A percentile compares a stretch with the other conserved stretches of the same genome.
These are phyloP conservation scores for Haematococcus sp. DNA, from an alignment of 139 green algal genomes.

Conservation along the genomic window DNA sequence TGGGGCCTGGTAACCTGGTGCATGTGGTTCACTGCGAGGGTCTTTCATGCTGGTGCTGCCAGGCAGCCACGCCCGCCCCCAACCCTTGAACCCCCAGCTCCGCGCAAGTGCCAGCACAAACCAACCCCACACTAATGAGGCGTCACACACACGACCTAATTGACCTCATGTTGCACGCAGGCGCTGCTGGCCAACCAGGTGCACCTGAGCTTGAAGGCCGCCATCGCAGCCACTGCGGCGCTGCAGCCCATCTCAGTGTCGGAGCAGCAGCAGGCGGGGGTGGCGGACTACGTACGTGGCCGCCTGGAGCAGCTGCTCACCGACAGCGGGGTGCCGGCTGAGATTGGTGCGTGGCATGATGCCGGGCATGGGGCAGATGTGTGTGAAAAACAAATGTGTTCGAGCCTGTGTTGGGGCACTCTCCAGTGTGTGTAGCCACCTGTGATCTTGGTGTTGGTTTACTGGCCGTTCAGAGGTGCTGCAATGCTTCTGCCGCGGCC, in stretches of 20 bases:
- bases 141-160: background rate
- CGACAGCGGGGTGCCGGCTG: slow-evolving; percentile 56
- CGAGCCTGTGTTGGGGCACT: no score
- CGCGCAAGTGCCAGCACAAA: no score
- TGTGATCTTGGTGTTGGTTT: no score
- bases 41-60: no score
- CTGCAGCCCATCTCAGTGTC: slow-evolving; percentile 77
- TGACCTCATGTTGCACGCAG: slow-evolving; percentile 32
- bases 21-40: no score
- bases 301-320: slow-evolving; percentile 93
- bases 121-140: background rate
- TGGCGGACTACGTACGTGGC: slow-evolving; percentile 66
- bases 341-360: slow-evolving; percentile 30
- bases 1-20: background rate
- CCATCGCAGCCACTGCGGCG: slow-evolving; percentile 56
- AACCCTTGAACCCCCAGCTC: no score
- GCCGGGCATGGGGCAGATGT: no score
- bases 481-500: no score
- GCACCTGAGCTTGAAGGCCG: slow-evolving; percentile 56
- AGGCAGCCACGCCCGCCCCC: no score
- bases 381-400: no score
- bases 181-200: slow-evolving; percentile 73
- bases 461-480: no score
- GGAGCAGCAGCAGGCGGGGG: slow-evolving; percentile 35
- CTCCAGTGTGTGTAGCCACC: background rate